Evolutionary conservation across 805 yeast species (phyloP).

Genomic region (Candida sonorensis): DNA sequence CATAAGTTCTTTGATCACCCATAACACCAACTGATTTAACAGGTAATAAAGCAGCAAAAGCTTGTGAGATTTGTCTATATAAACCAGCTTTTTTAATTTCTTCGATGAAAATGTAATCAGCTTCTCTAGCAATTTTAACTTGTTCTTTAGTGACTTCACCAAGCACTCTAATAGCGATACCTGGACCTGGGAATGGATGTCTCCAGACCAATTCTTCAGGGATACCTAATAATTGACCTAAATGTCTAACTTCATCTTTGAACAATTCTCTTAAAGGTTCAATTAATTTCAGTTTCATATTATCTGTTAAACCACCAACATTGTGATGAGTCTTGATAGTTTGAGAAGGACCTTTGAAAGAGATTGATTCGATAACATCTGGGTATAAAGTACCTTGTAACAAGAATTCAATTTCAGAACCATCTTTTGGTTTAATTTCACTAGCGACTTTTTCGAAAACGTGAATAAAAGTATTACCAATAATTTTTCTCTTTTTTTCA

Average conservation of each 20-base stretch:
- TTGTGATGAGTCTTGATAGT: slow-evolving; percentile 99
- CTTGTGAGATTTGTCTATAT: slow-evolving; percentile 91
- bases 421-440: slow-evolving; percentile 81
- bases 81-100: slow-evolving; percentile 92
- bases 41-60: slow-evolving; percentile 94
- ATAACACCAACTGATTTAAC: slow-evolving; percentile 98
- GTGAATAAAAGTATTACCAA: slow-evolving; percentile 95
- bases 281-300: slow-evolving; percentile 96
- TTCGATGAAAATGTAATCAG: slow-evolving; percentile 92
- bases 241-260: slow-evolving; percentile 96
- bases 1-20: slow-evolving; percentile 99
- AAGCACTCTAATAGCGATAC: slow-evolving; percentile 95
- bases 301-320: slow-evolving; percentile 95
- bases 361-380: slow-evolving; percentile 96
- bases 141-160: slow-evolving; percentile 95
- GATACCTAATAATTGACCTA: slow-evolving; percentile 91
- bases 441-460: slow-evolving; percentile 96
- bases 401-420: slow-evolving; percentile 84
- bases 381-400: slow-evolving; percentile 98
- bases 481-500: slow-evolving; percentile 97
- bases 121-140: slow-evolving; percentile 95
- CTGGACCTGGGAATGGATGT: slow-evolving; percentile 99
- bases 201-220: slow-evolving; percentile 98
- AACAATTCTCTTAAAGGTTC: slow-evolving; percentile 98
- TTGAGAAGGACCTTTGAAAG: slow-evolving; percentile 99